phyloP scores from a whole-genome alignment of 2,329 filamentous ascomycete species.

The Penicillium paneum region DNA sequence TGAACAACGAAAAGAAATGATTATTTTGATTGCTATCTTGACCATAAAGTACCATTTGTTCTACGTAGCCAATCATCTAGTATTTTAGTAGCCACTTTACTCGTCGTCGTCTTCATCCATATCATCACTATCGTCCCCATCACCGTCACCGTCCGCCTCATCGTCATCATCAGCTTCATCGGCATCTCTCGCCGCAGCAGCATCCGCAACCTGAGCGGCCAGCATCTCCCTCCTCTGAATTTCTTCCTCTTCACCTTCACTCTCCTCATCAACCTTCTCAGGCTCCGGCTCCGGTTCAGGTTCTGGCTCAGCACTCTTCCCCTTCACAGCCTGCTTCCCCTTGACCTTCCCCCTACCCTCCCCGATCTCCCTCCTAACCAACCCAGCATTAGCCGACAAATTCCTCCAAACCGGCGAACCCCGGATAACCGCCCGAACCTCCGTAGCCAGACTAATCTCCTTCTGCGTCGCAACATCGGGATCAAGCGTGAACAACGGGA shows the following conservation, averaged over 20 bases:
- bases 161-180: constrained; percentile 28
- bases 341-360: constrained; percentile 3
- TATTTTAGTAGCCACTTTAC: neutral
- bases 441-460: constrained; percentile 34
- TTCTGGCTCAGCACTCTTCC: constrained; percentile 18
- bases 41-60: neutral
- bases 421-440: constrained; percentile 36
- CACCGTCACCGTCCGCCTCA: constrained; percentile 17
- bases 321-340: constrained; percentile 15
- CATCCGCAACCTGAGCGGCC: constrained; percentile 29
- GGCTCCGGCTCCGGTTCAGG: neutral
- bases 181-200: constrained; percentile 23
- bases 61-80: neutral
- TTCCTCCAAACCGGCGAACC: constrained; percentile 29
- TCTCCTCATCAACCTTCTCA: constrained; percentile 22
- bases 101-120: neutral
- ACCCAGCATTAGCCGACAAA: constrained; percentile 7
- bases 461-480: constrained; percentile 16
- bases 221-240: constrained; percentile 32
- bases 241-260: constrained; percentile 34
- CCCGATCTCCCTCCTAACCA: constrained; percentile 1
- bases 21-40: neutral
- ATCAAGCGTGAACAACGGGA: constrained; percentile 28
- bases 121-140: neutral
- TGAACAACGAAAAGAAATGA: constrained; percentile 12